Conservation (phyloP, 108 stramenopile species). For the Cylindrotheca closterium region DNA sequence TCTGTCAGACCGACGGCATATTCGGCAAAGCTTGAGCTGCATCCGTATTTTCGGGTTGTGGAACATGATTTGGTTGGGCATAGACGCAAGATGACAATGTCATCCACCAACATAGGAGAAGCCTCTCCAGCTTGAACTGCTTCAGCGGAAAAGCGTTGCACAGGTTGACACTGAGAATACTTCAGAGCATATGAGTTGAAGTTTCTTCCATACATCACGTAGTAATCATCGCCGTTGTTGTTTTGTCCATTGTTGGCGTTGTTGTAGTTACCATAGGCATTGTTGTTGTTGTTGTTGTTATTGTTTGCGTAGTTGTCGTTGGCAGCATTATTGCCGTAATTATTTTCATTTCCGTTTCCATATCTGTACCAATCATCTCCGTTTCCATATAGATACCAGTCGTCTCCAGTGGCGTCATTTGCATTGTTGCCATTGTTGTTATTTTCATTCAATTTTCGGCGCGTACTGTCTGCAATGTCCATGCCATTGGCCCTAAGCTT, state of each 20-base stretch:
- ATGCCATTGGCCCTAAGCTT: constrained; percentile 10
- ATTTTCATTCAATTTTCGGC: background rate
- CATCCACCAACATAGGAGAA: constrained; percentile 54
- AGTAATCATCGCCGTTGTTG: constrained; percentile 37
- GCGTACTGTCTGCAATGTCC: background rate
- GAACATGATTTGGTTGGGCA: constrained; percentile 50
- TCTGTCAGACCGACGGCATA: constrained; percentile 54
- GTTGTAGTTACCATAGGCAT: constrained; percentile 16
- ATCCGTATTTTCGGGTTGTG: constrained; percentile 38
- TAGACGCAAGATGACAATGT: constrained; percentile 61
- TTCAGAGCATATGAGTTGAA: constrained; percentile 58
- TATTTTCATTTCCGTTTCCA: background rate
- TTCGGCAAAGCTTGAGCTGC: constrained; percentile 52
- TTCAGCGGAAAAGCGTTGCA: constrained; percentile 58
- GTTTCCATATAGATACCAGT: constrained; percentile 16
- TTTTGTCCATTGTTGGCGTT: constrained; percentile 9
- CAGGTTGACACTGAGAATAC: constrained; percentile 59
- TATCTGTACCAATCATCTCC: constrained; percentile 1
- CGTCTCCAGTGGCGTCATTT: too few species aligned
- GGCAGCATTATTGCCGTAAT: constrained; percentile 8
- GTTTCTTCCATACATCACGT: constrained; percentile 26
- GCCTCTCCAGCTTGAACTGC: constrained; percentile 57
- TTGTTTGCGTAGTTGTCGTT: constrained; percentile 22
- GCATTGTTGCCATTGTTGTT: constrained; percentile 15
- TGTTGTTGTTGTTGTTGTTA: constrained; percentile 1